Conservation (phyloP, 805 yeast species). For the Candida ipomoeae region DNA sequence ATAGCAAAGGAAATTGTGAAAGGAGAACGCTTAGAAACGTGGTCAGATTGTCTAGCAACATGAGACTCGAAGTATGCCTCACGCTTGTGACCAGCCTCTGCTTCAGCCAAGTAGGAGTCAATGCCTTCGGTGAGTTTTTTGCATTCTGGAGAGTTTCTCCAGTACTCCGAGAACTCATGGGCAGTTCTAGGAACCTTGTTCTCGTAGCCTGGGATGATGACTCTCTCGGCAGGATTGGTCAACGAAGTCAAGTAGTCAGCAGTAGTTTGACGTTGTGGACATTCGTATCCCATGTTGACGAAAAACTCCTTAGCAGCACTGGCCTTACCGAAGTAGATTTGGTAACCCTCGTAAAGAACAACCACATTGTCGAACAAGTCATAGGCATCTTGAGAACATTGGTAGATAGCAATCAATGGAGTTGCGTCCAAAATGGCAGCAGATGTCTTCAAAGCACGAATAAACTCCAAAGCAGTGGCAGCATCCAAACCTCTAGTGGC, state of each 20-base stretch:
- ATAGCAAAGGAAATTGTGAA: conserved; percentile 31
- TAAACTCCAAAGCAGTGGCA: conserved; percentile 64
- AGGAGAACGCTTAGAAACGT: conserved; percentile 31
- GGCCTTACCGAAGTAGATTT: conserved; percentile 57
- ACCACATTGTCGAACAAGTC: conserved; percentile 58
- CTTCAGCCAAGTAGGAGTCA: conserved; percentile 34
- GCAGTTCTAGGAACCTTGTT: conserved; percentile 51
- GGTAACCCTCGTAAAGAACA: conserved; percentile 57
- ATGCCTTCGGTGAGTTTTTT: conserved; percentile 36
- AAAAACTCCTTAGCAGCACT: conserved; percentile 52
- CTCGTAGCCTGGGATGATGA: conserved; percentile 45
- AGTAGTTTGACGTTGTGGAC: conserved; percentile 62
- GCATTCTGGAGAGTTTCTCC: conserved; percentile 56
- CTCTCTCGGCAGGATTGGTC: conserved; percentile 62
- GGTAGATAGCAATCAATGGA: conserved; percentile 64
- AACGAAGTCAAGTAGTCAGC: conserved; percentile 65
- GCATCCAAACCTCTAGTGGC: conserved; percentile 71
- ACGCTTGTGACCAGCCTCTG: conserved; percentile 9
- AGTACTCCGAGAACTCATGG: conserved; percentile 53
- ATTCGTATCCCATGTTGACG: conserved; percentile 56
- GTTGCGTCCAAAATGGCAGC: conserved; percentile 50
- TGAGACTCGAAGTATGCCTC: conserved; percentile 21
- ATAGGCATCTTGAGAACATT: conserved; percentile 63
- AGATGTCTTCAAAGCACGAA: conserved; percentile 54
- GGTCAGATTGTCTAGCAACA: conserved; percentile 38